phyloP scores from a whole-genome alignment of 192 early-diverging fungal species.

The Coemansia erecta region DNA sequence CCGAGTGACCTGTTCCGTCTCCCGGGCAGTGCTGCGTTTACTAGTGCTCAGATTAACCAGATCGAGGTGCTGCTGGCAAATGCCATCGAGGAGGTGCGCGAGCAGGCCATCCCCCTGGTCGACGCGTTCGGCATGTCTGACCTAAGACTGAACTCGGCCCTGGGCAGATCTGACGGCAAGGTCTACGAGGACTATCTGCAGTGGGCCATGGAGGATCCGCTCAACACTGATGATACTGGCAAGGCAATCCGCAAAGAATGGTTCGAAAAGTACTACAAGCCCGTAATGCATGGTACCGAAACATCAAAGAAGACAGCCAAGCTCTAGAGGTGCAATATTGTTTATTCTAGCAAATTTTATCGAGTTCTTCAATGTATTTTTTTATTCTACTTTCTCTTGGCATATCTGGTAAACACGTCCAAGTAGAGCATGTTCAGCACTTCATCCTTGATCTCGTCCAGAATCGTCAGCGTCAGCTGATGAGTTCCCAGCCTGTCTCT shows the following conservation, averaged over 20 bases:
- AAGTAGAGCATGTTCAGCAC: slow-evolving; percentile 50
- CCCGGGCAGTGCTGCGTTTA: slow-evolving; percentile 58
- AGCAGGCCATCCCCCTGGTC: slow-evolving; percentile 75
- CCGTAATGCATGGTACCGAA: slow-evolving; percentile 24
- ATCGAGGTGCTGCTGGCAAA: slow-evolving; percentile 56
- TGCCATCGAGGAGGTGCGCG: slow-evolving; percentile 64
- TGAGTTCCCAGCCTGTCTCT: slow-evolving; percentile 32
- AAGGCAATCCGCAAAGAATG: slow-evolving; percentile 32
- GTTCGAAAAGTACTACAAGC: slow-evolving; percentile 49
- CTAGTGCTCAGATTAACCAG: slow-evolving; percentile 49
- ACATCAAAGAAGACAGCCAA: slow-evolving; percentile 15
- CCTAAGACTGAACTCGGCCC: slow-evolving; percentile 70
- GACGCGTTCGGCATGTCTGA: slow-evolving; percentile 80
- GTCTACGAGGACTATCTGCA: slow-evolving; percentile 76
- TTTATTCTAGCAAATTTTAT: background rate
- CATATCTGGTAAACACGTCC: slow-evolving; percentile 48
- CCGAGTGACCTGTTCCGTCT: slow-evolving; percentile 61
- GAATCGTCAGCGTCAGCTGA: slow-evolving; percentile 42
- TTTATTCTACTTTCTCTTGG: slow-evolving; percentile 32
- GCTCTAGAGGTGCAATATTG: slow-evolving; percentile 7
- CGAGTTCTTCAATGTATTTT: background rate
- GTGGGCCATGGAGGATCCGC: slow-evolving; percentile 73
- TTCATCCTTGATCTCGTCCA: slow-evolving; percentile 50
- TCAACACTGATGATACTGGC: slow-evolving; percentile 56
- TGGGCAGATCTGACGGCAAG: slow-evolving; percentile 74